Evolutionary conservation across 2,329 filamentous ascomycete genomes (phyloP), one percentile per base, ranked within the genome.

Genomic region (Didymella pinodella): DNA sequence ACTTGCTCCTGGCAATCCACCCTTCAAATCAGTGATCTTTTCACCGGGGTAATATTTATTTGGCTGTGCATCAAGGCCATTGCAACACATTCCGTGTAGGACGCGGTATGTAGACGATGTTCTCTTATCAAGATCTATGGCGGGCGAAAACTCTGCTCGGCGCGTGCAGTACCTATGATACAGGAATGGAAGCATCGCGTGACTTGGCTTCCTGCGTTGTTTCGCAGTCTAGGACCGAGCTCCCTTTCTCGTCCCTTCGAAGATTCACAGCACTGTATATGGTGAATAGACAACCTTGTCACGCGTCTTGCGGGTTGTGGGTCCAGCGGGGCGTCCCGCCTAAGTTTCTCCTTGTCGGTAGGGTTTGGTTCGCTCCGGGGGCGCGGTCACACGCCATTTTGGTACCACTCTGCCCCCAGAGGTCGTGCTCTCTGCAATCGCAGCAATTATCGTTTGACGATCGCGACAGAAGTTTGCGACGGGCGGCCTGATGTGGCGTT

Each of bases 271-370:
- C 32, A 50, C 20, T 47, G 56, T 44, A 36, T 38, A 6, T 48
- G 16, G 36, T 4, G 46, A 28, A 47, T 6, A 40, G 22, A 16
- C 41, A 51, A 59, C 50, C 56, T 32, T 54, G 56, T 54, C 34
- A 40, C 45, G 38, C 50, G 49, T 48, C 56, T 32, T 46, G 49
- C 56, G 56, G 56, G 50, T 50, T 50, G 56, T 59, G 56, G 56
- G 47, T 43, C 56, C 36, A 40, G 50, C 56, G 56, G 51, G 50
- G 56, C 50, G 40, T 45, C 47, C 51, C 56, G 46, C 56, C 22
- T 36, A 47, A 54, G 40, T 59, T 49, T 46, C 56, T 59, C 34
- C 41, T 51, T 32, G 32, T 46, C 47, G 28, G 49, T 41, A 53
- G 25, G 18, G 25, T 38, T 43, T 48, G 45, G 50, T 54, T 36